Conservation (phyloP, 192 early-diverging fungal genomes). For the Lobosporangium transversale region DNA sequence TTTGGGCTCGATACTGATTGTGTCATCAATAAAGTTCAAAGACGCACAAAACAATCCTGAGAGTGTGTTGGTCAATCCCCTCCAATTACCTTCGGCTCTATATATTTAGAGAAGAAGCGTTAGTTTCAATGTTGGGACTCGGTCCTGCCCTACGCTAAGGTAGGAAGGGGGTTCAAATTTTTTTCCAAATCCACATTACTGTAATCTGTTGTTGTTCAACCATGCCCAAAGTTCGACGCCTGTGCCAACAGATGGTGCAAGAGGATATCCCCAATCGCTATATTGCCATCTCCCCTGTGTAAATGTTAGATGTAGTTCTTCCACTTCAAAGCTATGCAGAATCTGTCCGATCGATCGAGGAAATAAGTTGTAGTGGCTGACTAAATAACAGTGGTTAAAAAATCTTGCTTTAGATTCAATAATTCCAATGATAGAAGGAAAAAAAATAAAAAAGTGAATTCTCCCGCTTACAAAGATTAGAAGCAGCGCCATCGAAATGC, state of each 20-base stretch:
- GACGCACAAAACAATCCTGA: slow-evolving; percentile 97
- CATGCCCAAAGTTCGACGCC: slow-evolving; percentile 83
- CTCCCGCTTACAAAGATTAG: slow-evolving; percentile 40
- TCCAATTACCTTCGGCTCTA: slow-evolving; percentile 83
- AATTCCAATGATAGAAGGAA: no score
- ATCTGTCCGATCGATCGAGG: slow-evolving; percentile 89
- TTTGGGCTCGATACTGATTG: slow-evolving; percentile 71
- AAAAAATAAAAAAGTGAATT: not conserved
- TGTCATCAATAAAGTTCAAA: slow-evolving; percentile 90
- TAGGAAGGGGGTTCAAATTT: no score
- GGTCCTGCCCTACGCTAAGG: not conserved
- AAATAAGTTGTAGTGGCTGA: slow-evolving; percentile 82
- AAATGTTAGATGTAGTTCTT: slow-evolving; percentile 87
- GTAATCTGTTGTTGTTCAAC: slow-evolving; percentile 60
- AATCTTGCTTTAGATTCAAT: no score
- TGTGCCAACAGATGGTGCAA: slow-evolving; percentile 67
- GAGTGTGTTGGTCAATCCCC: slow-evolving; percentile 86
- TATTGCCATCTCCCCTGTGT: slow-evolving; percentile 92
- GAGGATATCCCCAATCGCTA: slow-evolving; percentile 77
- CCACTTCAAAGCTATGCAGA: slow-evolving; percentile 75
- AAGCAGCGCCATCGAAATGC: slow-evolving; percentile 31
- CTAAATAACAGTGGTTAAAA: slow-evolving; percentile 16
- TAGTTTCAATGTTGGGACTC: not conserved
- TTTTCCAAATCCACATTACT: slow-evolving; percentile 7
- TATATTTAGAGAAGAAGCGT: not conserved